Evolutionary conservation across 1,284 basidiomycete species (phyloP).

Genomic region (Athelia psychrophila): DNA sequence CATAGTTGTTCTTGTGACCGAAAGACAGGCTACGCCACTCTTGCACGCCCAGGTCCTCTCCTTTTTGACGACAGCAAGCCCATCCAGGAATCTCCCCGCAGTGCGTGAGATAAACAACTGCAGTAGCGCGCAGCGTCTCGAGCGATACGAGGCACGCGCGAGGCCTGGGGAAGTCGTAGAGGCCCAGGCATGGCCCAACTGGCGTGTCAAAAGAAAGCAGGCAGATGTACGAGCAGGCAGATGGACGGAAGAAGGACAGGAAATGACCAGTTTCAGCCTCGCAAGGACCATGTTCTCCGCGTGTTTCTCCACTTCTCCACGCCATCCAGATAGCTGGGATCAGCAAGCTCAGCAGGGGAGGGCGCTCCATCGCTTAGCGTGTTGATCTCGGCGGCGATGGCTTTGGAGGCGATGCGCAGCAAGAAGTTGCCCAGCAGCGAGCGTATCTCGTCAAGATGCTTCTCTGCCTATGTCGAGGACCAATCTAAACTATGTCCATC

Average conservation of each 20-base stretch:
- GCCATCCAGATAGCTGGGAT: too few species aligned
- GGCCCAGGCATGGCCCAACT: slow-evolving; percentile 65
- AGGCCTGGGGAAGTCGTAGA: slow-evolving; percentile 37
- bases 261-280: slow-evolving; percentile 43
- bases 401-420: slow-evolving; percentile 56
- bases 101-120: slow-evolving; percentile 79
- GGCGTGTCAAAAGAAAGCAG: slow-evolving; percentile 63
- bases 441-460: slow-evolving; percentile 66
- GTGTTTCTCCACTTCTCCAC: background rate
- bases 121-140: slow-evolving; percentile 69
- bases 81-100: slow-evolving; percentile 58
- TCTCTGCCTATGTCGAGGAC: slow-evolving; percentile 63
- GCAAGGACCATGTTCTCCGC: slow-evolving; percentile 26
- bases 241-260: background rate
- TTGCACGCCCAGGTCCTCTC: slow-evolving; percentile 29
- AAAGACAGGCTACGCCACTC: too few species aligned
- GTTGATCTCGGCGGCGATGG: slow-evolving; percentile 27
- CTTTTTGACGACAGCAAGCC: slow-evolving; percentile 46
- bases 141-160: slow-evolving; percentile 53
- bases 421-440: slow-evolving; percentile 82
- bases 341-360: too few species aligned
- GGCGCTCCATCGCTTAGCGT: background rate
- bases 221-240: slow-evolving; percentile 37
- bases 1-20: too few species aligned
- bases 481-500: slow-evolving; percentile 52